A percentile compares a stretch with the other conserved stretches of the same genome.
These are phyloP conservation scores for Grosmannia serpens DNA, from an alignment of 2,329 filamentous ascomycete genomes.

Conservation along the genomic window DNA sequence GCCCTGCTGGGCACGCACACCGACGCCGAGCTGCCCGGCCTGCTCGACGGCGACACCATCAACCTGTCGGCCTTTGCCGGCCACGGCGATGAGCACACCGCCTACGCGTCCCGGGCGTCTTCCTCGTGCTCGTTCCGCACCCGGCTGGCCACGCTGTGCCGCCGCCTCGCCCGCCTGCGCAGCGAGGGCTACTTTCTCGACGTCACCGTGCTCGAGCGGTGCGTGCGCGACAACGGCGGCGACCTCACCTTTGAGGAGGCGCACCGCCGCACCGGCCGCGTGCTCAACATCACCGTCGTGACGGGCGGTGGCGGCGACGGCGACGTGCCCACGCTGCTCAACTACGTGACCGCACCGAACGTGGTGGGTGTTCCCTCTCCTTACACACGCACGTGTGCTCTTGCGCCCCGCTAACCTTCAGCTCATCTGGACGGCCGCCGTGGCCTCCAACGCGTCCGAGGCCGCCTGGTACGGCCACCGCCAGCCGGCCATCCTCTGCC, in stretches of 20 bases:
- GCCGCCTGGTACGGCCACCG: slow-evolving; percentile 54
- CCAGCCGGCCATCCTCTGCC: slow-evolving; percentile 59
- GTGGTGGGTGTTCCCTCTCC: slow-evolving; percentile 29
- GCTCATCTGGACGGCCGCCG: slow-evolving; percentile 69
- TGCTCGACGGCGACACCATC: slow-evolving; percentile 69
- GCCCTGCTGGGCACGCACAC: slow-evolving; percentile 80
- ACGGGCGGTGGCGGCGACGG: slow-evolving; percentile 56
- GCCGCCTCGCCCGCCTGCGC: slow-evolving; percentile 58
- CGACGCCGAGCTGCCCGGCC: slow-evolving; percentile 67
- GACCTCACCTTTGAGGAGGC: slow-evolving; percentile 91
- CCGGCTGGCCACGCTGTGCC: slow-evolving; percentile 45
- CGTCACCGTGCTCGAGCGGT: slow-evolving; percentile 68
- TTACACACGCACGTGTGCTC: too few relatives aligned
- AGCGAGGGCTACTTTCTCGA: slow-evolving; percentile 76
- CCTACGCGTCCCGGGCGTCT: background rate
- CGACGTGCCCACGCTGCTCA: slow-evolving; percentile 74
- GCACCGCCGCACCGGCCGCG: slow-evolving; percentile 70
- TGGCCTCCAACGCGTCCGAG: slow-evolving; percentile 61
- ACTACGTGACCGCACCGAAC: slow-evolving; percentile 87
- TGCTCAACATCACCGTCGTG: slow-evolving; percentile 85
- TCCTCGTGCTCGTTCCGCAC: background rate
- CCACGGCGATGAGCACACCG: background rate
- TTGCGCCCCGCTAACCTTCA: too few relatives aligned
- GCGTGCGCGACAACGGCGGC: slow-evolving; percentile 73
- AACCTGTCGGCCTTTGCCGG: slow-evolving; percentile 67